These are phyloP conservation scores for Buxus sempervirens DNA, from an alignment of 164 flowering plant species.

Conservation along the genomic window DNA sequence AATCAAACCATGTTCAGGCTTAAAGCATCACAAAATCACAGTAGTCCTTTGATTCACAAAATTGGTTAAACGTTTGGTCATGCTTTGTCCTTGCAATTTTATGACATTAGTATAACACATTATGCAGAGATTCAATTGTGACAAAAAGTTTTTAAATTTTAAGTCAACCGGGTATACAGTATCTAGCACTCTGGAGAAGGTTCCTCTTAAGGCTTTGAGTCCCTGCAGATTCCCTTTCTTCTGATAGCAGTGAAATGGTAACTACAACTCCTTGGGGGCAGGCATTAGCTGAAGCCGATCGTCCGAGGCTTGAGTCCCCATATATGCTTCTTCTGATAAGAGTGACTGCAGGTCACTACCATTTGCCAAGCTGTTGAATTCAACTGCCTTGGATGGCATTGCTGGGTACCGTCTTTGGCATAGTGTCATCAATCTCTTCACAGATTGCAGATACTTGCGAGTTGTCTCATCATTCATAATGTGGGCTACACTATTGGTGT, in stretches of 20 bases:
- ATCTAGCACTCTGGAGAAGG: too few species aligned
- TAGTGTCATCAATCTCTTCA: constrained; percentile 91
- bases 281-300: constrained; percentile 68
- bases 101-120: too few species aligned
- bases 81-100: too few species aligned
- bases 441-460: constrained; percentile 90
- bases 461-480: constrained; percentile 99
- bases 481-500: constrained; percentile 98
- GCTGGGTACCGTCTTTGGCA: constrained; percentile 92
- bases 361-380: constrained; percentile 95
- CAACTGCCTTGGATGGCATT: constrained; percentile 94
- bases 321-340: constrained; percentile 52
- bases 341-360: constrained; percentile 93
- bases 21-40: too few species aligned
- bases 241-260: background rate
- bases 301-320: constrained; percentile 35
- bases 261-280: constrained; percentile 25
- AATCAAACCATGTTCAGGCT: too few species aligned
- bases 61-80: too few species aligned
- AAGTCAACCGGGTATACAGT: too few species aligned
- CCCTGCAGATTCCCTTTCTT: too few species aligned
- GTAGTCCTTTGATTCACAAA: too few species aligned
- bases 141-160: too few species aligned
- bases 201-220: too few species aligned
- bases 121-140: too few species aligned